Evolutionary conservation across 1,139 yeast species (phyloP).

Genomic region (Arxiozyma heterogenica): DNA sequence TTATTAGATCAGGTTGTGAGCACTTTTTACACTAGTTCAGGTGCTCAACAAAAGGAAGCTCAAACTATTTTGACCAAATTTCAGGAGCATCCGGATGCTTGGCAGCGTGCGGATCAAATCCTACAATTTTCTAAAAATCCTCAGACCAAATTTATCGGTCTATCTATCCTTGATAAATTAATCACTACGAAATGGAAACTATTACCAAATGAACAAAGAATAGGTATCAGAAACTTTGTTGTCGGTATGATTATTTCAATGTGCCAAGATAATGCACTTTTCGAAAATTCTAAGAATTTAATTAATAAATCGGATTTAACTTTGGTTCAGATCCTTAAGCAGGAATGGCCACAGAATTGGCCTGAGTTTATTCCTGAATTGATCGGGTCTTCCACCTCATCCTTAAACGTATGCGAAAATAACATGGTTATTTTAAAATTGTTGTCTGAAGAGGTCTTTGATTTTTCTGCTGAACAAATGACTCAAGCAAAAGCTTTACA

Average conservation of each 20-base stretch:
- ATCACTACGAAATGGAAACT: constrained; percentile 92
- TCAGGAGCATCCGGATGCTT: constrained; percentile 90
- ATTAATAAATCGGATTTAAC: constrained; percentile 92
- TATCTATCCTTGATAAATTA: constrained; percentile 79
- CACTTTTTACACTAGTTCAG: constrained; percentile 78
- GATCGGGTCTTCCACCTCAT: constrained; percentile 72
- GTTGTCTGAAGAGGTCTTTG: constrained; percentile 92
- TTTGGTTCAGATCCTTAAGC: constrained; percentile 84
- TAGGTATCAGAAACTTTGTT: constrained; percentile 85
- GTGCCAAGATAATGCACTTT: constrained; percentile 77
- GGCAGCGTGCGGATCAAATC: constrained; percentile 91
- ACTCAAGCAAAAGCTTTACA: constrained; percentile 88
- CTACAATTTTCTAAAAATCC: constrained; percentile 70
- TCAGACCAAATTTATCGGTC: constrained; percentile 86
- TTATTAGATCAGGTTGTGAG: constrained; percentile 79
- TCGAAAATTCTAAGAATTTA: constrained; percentile 67
- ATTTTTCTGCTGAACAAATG: constrained; percentile 87
- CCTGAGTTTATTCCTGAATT: constrained; percentile 94
- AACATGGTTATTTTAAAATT: constrained; percentile 87
- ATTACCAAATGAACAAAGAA: constrained; percentile 73
- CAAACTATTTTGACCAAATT: constrained; percentile 76
- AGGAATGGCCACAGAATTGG: constrained; percentile 99
- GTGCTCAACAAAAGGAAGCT: constrained; percentile 73
- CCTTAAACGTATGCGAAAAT: constrained; percentile 91
- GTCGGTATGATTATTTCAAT: constrained; percentile 89